Evolutionary conservation across 129 eudicot genomes (phyloP).

Genomic region (Flaveria brownii): DNA sequence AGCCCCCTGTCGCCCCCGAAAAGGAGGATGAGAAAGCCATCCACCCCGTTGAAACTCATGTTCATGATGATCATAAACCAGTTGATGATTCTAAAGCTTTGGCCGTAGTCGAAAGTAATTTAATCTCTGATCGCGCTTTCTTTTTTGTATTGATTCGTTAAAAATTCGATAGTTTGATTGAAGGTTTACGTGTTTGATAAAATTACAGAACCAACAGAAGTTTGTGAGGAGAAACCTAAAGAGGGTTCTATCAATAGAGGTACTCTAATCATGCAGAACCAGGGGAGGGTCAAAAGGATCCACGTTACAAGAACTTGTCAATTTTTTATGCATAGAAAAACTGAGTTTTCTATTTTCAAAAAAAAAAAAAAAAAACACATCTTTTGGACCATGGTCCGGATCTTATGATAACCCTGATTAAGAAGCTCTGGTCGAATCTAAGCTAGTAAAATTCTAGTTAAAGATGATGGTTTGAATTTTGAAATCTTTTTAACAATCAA

Average conservation of each 20-base stretch:
- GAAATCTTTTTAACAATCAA: neutral
- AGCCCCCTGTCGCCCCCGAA: conserved; percentile 34
- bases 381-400: no score
- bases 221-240: conserved; percentile 57
- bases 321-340: no score
- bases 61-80: conserved; percentile 43
- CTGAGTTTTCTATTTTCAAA: no score
- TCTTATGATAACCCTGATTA: no score
- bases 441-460: neutral
- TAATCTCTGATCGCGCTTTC: neutral
- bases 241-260: conserved; percentile 87
- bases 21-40: conserved; percentile 64
- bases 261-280: conserved; percentile 15
- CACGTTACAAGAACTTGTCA: no score
- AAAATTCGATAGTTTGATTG: neutral
- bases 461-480: neutral
- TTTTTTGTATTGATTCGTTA: neutral
- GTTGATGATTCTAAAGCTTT: conserved; percentile 73
- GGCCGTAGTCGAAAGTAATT: conserved; percentile 54
- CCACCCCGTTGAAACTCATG: conserved; percentile 41
- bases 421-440: no score
- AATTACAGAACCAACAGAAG: conserved; percentile 51
- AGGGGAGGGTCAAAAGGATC: no score
- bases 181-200: conserved; percentile 21
- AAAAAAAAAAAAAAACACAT: no score